A percentile compares a stretch with the other conserved stretches of the same genome.
Evolutionary conservation across 1,139 yeast genomes (phyloP).

Genomic region (Taphrina flavorubra): DNA sequence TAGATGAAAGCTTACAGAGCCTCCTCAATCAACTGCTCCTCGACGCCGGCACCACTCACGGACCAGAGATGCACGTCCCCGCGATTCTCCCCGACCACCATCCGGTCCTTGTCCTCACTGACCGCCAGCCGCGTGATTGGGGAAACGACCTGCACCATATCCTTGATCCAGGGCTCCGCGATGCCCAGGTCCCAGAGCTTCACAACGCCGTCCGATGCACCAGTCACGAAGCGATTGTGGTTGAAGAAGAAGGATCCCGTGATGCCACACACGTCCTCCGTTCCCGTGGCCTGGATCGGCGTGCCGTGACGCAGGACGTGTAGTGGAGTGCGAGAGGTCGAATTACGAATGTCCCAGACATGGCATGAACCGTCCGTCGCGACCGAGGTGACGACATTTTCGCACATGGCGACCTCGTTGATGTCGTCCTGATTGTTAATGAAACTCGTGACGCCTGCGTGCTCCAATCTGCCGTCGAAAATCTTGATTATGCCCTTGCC

Average conservation of each 20-base stretch:
- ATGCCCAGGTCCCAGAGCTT: slow-evolving; percentile 12
- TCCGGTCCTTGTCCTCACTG: slow-evolving; percentile 3
- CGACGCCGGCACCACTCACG: neutral
- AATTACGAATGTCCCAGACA: slow-evolving; percentile 10
- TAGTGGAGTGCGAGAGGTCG: neutral
- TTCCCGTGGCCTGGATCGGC: slow-evolving; percentile 2
- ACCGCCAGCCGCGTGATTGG: slow-evolving; percentile 10
- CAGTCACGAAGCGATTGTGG: slow-evolving; percentile 1
- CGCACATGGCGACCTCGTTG: slow-evolving; percentile 14
- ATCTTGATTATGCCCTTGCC: neutral
- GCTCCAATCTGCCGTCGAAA: neutral
- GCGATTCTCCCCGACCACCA: slow-evolving; percentile 7
- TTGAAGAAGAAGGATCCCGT: slow-evolving; percentile 12
- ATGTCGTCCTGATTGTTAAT: slow-evolving; percentile 4
- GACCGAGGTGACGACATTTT: slow-evolving; percentile 3
- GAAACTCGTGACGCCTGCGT: neutral
- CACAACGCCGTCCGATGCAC: slow-evolving; percentile 5
- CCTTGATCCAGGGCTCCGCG: slow-evolving; percentile 16
- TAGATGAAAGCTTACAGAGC: neutral
- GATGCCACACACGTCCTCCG: slow-evolving; percentile 19
- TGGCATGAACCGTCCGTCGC: slow-evolving; percentile 9
- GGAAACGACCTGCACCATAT: slow-evolving; percentile 7
- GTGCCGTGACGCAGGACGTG: slow-evolving; percentile 7
- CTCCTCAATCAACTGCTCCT: slow-evolving; percentile 18
- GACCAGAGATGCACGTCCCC: slow-evolving; percentile 19